These are phyloP conservation scores for Colletotrichum sublineola DNA, from an alignment of 2,329 filamentous ascomycete genomes.

Conservation along the genomic window DNA sequence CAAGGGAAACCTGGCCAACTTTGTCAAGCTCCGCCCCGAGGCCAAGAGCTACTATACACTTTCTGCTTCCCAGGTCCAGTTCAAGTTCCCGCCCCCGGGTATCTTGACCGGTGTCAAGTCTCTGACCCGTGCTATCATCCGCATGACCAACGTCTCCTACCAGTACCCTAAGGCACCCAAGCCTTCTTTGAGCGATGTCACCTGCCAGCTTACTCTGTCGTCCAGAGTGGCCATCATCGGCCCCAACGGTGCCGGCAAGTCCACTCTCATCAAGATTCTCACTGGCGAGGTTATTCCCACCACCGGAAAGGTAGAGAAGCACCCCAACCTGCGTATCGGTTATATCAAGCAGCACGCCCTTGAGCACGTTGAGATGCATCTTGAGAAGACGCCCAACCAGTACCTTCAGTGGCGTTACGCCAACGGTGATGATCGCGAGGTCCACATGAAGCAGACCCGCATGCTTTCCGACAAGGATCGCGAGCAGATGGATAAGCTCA, in stretches of 20 bases:
- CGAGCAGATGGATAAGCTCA: conserved; percentile 89
- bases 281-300: conserved; percentile 92
- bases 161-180: conserved; percentile 92
- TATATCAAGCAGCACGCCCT: conserved; percentile 99
- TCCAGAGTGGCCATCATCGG: conserved; percentile 97
- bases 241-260: conserved; percentile 97
- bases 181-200: conserved; percentile 88
- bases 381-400: conserved; percentile 99
- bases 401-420: conserved; percentile 99
- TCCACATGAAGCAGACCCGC: conserved; percentile 97
- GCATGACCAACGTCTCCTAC: conserved; percentile 92
- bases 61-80: conserved; percentile 87
- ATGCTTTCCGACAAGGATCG: conserved; percentile 87
- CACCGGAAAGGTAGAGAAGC: conserved; percentile 92
- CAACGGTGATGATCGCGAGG: conserved; percentile 96
- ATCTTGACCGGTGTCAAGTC: conserved; percentile 97
- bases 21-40: conserved; percentile 91
- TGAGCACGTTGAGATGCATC: conserved; percentile 99
- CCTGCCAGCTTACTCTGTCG: conserved; percentile 88
- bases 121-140: conserved; percentile 90
- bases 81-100: conserved; percentile 97
- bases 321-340: conserved; percentile 97
- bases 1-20: conserved; percentile 84
- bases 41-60: conserved; percentile 99
- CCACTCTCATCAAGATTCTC: conserved; percentile 96